Evolutionary conservation across 2,329 filamentous ascomycete species (phyloP).

Genomic region (Lanzia echinophila): DNA sequence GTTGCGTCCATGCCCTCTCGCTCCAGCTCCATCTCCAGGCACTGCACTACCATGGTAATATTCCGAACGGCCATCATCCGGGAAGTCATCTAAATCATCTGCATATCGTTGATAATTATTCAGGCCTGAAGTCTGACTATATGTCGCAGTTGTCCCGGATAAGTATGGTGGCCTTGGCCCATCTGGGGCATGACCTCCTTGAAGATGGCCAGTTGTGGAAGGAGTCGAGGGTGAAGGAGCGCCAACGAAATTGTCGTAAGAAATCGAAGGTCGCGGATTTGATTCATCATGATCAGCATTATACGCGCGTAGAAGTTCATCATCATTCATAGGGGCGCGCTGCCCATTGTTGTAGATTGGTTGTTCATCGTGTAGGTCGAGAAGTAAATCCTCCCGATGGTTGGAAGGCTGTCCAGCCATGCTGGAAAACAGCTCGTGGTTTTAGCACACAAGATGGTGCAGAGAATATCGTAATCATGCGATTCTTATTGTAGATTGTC

Average conservation of each 20-base stretch:
- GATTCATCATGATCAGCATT: constrained; percentile 53
- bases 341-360: constrained; percentile 70
- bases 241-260: constrained; percentile 93
- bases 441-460: constrained; percentile 24
- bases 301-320: constrained; percentile 70
- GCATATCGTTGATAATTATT: constrained; percentile 90
- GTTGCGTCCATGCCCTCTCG: constrained; percentile 54
- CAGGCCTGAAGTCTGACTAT: constrained; percentile 71
- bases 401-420: constrained; percentile 55
- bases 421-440: constrained; percentile 32
- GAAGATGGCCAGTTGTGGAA: constrained; percentile 35
- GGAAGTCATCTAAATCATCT: constrained; percentile 75
- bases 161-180: constrained; percentile 21
- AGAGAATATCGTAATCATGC: constrained; percentile 17
- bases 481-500: background rate
- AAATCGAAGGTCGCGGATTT: constrained; percentile 72
- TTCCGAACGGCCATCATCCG: constrained; percentile 70
- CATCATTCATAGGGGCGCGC: constrained; percentile 71
- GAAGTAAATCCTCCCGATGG: constrained; percentile 52
- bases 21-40: constrained; percentile 48
- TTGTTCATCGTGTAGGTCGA: constrained; percentile 67
- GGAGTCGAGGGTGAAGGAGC: constrained; percentile 46
- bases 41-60: constrained; percentile 69
- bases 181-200: constrained; percentile 24
- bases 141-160: constrained; percentile 16